phyloP scores from a whole-genome alignment of 768 basidiomycete genomes.

The Phylloporus scabripes region DNA sequence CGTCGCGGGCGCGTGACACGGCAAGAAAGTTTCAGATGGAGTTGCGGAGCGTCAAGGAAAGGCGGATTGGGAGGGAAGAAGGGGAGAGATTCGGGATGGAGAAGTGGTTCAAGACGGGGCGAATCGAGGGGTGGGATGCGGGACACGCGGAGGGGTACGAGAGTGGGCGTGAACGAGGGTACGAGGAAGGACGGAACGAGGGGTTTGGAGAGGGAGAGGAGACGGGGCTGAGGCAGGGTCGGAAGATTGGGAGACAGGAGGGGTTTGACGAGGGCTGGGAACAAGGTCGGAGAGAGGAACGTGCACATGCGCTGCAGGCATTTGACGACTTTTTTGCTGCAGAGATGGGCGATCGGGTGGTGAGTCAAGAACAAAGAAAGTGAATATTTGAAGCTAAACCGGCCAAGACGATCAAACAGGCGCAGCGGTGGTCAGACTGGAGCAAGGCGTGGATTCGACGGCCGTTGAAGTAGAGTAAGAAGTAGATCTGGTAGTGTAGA shows the following conservation, averaged over 20 bases:
- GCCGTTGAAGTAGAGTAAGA: constrained; percentile 11
- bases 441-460: constrained; percentile 24
- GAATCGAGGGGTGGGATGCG: constrained; percentile 39
- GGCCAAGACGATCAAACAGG: constrained; percentile 19
- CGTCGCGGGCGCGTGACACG: constrained; percentile 39
- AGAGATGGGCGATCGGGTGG: constrained; percentile 31
- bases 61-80: constrained; percentile 40
- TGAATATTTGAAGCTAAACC: constrained; percentile 7
- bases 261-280: constrained; percentile 33
- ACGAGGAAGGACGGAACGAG: constrained; percentile 36
- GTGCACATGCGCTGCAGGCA: constrained; percentile 47
- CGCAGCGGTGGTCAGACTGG: constrained; percentile 26
- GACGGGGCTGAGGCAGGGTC: constrained; percentile 32
- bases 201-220: constrained; percentile 36
- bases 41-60: constrained; percentile 41
- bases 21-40: constrained; percentile 40
- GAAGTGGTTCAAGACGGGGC: constrained; percentile 42
- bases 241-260: constrained; percentile 25
- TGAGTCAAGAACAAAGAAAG: constrained; percentile 12
- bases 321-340: constrained; percentile 52
- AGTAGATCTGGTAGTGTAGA: neutral
- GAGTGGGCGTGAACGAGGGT: constrained; percentile 41
- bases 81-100: constrained; percentile 36
- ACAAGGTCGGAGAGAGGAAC: constrained; percentile 45
- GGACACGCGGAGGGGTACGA: constrained; percentile 45